Conservation (phyloP, 2,329 filamentous ascomycete species). For the Decorospora gaudefroyi region DNA sequence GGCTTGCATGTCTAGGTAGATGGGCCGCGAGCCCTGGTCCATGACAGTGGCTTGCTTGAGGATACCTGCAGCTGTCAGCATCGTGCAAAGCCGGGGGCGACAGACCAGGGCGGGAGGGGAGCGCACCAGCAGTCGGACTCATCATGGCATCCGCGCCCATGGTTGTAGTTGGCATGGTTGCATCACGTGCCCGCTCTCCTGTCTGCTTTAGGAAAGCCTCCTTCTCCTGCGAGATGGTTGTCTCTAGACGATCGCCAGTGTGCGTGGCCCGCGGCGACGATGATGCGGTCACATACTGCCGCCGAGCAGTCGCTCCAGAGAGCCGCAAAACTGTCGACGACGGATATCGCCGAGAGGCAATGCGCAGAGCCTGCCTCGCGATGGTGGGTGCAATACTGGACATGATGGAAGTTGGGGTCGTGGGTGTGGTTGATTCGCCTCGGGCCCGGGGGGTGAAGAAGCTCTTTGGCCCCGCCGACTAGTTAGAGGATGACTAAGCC, state of each 20-base stretch:
- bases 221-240: constrained; percentile 83
- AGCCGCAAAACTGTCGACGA: constrained; percentile 49
- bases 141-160: constrained; percentile 69
- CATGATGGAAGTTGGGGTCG: constrained; percentile 47
- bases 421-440: constrained; percentile 11
- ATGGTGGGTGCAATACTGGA: constrained; percentile 63
- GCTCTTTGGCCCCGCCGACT: no score
- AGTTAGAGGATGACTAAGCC: no score
- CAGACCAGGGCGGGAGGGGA: constrained; percentile 9
- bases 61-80: constrained; percentile 60
- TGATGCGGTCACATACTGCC: constrained; percentile 82
- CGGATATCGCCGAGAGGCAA: constrained; percentile 58
- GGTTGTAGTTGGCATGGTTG: constrained; percentile 63
- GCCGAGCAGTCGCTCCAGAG: constrained; percentile 52
- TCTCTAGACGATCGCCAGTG: constrained; percentile 64
- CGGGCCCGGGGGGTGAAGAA: no score
- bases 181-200: constrained; percentile 59
- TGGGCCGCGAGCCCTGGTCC: constrained; percentile 89
- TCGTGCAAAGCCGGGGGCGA: constrained; percentile 5
- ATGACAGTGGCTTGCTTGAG: constrained; percentile 90
- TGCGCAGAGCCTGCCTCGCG: constrained; percentile 73
- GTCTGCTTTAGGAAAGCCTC: constrained; percentile 71
- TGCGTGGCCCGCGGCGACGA: constrained; percentile 80
- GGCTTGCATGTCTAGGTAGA: constrained; percentile 98
- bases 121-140: constrained; percentile 73